Base-by-base conservation (phyloP, 1,284 basidiomycete genomes). In the Rhodotorula sp. region DNA sequence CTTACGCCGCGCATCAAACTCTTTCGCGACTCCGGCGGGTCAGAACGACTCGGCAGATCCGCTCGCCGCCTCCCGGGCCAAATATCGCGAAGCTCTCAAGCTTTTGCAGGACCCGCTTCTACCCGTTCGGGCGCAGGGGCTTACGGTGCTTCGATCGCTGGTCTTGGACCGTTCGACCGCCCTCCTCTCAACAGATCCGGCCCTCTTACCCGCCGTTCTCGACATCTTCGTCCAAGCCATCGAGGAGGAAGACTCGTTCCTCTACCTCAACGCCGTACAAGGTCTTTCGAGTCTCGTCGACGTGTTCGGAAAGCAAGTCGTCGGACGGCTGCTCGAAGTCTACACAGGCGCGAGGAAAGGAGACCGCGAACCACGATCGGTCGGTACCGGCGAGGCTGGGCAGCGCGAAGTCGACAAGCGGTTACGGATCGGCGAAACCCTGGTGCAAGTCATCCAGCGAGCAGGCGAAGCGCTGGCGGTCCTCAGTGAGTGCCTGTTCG, bases 71-170 rank as follows among this genome's bases (percentile, higher is more conserved):
- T 77, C 66, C 14, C 65, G 74, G 26, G 26, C 87, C 66, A 87
- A 84, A 10, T 98, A 97, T 80, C 91, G 92, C 78, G 90, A 91
- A 74, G 93, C 94, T 1, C 83, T 98, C 19, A 90, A 88, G 75
- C 86, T 95, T 31, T 83, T 98, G 6, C 90, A 95, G 80, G 95
- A 99, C 81, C 90, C 92, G 0, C 88, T 95, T 56, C 84, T 98
- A 16, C 95, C 95, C n/a, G 92, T 99, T 26, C 89, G 95, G 59
- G 95, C 93, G 0, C 94, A 98, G 80, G 95, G 95, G 1, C 84
- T 97, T 5, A 84, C 92, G 48, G 84, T 93, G 31, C 85, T 97
- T n/a, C 88, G 90, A 60, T 86, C 91, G 76, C 85, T 95, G 38
- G 87, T 92, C 5, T 60, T 54, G 7, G 64, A 57, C 55, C 34